Evolutionary conservation across 495 filamentous ascomycete genomes (phyloP), one percentile per base, ranked within the genome.

Genomic region (Daldinia concentrica): DNA sequence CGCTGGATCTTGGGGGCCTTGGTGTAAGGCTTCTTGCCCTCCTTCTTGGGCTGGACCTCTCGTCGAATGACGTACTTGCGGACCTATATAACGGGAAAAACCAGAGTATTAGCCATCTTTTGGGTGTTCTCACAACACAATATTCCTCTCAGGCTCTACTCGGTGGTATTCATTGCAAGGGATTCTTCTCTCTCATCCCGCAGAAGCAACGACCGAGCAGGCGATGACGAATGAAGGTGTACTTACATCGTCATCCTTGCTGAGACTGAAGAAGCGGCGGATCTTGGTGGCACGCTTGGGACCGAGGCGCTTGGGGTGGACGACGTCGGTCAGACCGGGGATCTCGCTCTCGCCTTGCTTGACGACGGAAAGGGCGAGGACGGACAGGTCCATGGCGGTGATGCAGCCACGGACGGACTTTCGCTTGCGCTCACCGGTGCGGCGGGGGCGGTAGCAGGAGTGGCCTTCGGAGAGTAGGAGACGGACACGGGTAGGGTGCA

Each of bases 251-350:
- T 99, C 95, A 87, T 98, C 93, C 93, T 98, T 98, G 91, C 89
- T 91, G 88, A 99, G 90, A 84, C 93, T 89, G 86, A 99, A 99
- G 90, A 99, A 98, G 80, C 89, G 90, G 81, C 95, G 90, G 86
- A 99, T 97, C 94, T 98, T 98, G 82, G 94, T 97, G 79, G 95
- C 95, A 79, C 95, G 89, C 93, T 99, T 99, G 86, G 95, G 95
- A 72, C 95, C 95, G 76, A 99, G 90, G 75, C 95, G 90, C 90
- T 99, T 98, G 81, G 95, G 96, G 87, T 95, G 91, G 78, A 97
- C 93, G 81, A 88, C 88, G 84, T 99, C 95, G 85, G 95, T 99
- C 69, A 99, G 83, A 78, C 96, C 96, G 79, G 96, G 94, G 80
- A 99, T 87, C 66, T 97, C 94, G 66, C 79, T 81, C 51, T 98